These are phyloP conservation scores for Thraustochytrium striatum DNA, from an alignment of 352 stramenopile species.

Conservation along the genomic window DNA sequence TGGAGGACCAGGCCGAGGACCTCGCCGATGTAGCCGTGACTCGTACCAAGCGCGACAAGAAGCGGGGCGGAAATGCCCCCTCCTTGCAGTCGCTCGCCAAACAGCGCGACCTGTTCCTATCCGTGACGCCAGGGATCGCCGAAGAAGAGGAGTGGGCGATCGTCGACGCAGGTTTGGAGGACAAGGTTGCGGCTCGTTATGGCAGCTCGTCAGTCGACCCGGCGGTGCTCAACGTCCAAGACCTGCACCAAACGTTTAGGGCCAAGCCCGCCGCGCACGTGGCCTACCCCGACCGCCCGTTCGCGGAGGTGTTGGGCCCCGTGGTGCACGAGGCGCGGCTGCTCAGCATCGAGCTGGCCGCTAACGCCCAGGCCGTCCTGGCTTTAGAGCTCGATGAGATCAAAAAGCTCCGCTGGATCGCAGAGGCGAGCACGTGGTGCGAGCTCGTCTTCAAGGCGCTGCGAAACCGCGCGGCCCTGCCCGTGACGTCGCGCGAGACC, in stretches of 20 bases:
- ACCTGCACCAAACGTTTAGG: too few species aligned
- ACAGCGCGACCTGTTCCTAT: background rate
- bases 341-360: background rate
- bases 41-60: constrained; percentile 31
- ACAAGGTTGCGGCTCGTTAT: background rate
- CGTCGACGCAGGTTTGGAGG: background rate
- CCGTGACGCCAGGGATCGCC: background rate
- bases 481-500: background rate
- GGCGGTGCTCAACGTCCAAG: too few species aligned
- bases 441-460: background rate
- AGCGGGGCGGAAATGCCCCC: background rate
- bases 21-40: background rate
- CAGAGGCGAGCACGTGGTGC: background rate
- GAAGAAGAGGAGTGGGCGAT: constrained; percentile 4
- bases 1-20: too few species aligned
- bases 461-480: background rate
- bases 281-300: too few species aligned
- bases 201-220: too few species aligned
- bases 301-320: too few species aligned
- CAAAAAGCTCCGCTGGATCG: constrained; percentile 5
- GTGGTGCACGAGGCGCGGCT: background rate
- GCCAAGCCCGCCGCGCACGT: too few species aligned
- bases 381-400: background rate
- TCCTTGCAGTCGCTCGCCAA: background rate
- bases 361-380: background rate